phyloP scores from a whole-genome alignment of 345 rosid species.

The Citrus cavaleriei region DNA sequence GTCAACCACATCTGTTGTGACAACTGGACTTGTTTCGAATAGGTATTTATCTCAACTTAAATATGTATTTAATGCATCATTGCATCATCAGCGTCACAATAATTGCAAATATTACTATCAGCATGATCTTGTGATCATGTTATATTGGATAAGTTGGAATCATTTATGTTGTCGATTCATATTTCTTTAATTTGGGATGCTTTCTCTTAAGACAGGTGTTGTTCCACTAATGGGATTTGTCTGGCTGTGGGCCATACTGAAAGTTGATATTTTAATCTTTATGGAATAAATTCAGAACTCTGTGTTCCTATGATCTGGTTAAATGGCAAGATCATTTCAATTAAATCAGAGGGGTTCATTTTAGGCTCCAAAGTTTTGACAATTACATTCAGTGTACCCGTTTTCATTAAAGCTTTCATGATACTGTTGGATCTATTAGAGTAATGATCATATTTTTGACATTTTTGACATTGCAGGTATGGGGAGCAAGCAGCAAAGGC shows the following conservation, averaged over 20 bases:
- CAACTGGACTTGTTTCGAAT: slow-evolving; percentile 77
- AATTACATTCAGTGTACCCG: background rate
- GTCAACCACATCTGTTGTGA: slow-evolving; percentile 82
- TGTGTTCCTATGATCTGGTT: background rate
- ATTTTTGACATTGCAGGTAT: slow-evolving; percentile 41
- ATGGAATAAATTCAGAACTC: background rate
- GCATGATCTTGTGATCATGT: background rate
- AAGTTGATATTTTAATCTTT: background rate
- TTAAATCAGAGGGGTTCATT: too few relatives aligned
- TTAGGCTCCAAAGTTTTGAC: background rate
- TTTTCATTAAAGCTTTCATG: background rate
- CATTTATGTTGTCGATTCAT: background rate
- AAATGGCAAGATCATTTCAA: background rate
- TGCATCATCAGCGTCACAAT: background rate
- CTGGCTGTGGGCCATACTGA: background rate
- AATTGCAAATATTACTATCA: background rate
- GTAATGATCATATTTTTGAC: background rate
- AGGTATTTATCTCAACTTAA: slow-evolving; percentile 34
- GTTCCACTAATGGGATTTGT: background rate
- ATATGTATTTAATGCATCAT: background rate
- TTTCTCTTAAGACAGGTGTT: background rate
- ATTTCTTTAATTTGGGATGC: background rate
- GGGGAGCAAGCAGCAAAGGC: slow-evolving; percentile 74
- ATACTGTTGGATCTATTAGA: background rate
- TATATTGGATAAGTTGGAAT: slow-evolving; percentile 10